Base-by-base conservation (phyloP, 2,329 filamentous ascomycete species). In the Helotiales sp. region DNA sequence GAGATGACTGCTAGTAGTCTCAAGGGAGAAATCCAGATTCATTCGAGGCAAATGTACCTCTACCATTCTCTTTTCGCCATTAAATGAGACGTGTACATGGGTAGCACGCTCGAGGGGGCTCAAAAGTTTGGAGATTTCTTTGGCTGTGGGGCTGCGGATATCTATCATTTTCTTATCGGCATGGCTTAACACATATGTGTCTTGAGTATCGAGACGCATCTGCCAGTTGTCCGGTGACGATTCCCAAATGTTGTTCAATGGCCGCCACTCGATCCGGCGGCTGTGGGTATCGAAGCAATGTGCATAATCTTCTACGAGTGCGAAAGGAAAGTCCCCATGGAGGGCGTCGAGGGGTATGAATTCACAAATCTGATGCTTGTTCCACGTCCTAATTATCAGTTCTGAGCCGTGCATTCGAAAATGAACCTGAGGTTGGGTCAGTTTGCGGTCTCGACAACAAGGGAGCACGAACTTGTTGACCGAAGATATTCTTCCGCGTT, bases 1-100 rank as follows among this genome's bases (percentile, higher is more conserved):
- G 2, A 88, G 67, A 0, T 49, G 45, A 0, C 70, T 73, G 34
- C 34, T 40, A 8, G 7, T 15, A 1, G 64, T 15, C 1, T 71
- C 68, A 0, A 85, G 61, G 7, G 66, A 73, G 65, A 89, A 89
- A 0, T 79, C 78, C 0, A 88, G 75, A 3, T 81, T 79, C 0
- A 86, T 73, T 1, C 82, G 77, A 0, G 84, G 83, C 0, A 89
- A 65, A 1, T 82, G 77, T 1, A 85, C 75, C 0, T 80, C 72
- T 0, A 37, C 3, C 0, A 30, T 64, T 0, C 22, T 66, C 0
- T 59, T 63, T 2, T 66, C 61, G 0, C 59, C 6, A 24, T 74
- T 61, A 17, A 75, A 66, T 0, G 75, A 71, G 2, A 80, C 73
- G 28, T 84, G 77, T 8, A 84, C 77, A 32, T 79, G 71, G 0